A percentile compares a stretch with the other conserved stretches of the same genome.
Conservation (phyloP, 495 filamentous ascomycete genomes). For the Penicillium roqueforti region DNA sequence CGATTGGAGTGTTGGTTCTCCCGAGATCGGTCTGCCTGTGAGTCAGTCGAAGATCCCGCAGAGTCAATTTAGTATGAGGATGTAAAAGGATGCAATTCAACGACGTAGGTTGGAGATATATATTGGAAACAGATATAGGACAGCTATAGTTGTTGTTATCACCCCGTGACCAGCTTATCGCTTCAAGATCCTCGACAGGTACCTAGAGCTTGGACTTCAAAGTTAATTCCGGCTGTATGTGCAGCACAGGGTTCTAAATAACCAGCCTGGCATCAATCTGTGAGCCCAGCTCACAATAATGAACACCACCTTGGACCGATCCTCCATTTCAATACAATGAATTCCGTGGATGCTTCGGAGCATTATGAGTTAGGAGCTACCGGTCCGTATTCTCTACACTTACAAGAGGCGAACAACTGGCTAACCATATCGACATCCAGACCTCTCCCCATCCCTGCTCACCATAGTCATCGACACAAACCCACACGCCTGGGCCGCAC, state of each 20-base stretch:
- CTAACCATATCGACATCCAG: constrained; percentile 30
- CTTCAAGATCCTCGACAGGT: not conserved
- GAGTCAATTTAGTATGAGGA: not conserved
- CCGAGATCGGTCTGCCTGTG: not conserved
- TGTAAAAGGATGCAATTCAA: not conserved
- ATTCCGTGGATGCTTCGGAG: constrained; percentile 83
- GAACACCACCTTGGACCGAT: constrained; percentile 6
- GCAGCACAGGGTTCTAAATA: not conserved
- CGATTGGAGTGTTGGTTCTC: not conserved
- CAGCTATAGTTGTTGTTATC: constrained; percentile 6
- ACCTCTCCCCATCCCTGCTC: constrained; percentile 77
- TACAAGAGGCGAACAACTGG: not conserved
- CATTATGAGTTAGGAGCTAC: constrained; percentile 60
- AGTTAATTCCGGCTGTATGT: not conserved
- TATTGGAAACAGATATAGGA: not conserved
- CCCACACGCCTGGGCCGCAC: constrained; percentile 84
- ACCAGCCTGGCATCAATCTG: not conserved
- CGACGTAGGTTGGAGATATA: not conserved
- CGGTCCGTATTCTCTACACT: constrained; percentile 9
- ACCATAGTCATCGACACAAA: constrained; percentile 95
- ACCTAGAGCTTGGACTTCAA: not conserved
- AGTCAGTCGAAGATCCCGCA: not conserved
- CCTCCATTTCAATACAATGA: constrained; percentile 53
- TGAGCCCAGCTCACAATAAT: not conserved
- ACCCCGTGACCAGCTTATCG: constrained; percentile 12